Base-by-base conservation (phyloP, 1,284 basidiomycete genomes). In the Coniferiporia weirii region DNA sequence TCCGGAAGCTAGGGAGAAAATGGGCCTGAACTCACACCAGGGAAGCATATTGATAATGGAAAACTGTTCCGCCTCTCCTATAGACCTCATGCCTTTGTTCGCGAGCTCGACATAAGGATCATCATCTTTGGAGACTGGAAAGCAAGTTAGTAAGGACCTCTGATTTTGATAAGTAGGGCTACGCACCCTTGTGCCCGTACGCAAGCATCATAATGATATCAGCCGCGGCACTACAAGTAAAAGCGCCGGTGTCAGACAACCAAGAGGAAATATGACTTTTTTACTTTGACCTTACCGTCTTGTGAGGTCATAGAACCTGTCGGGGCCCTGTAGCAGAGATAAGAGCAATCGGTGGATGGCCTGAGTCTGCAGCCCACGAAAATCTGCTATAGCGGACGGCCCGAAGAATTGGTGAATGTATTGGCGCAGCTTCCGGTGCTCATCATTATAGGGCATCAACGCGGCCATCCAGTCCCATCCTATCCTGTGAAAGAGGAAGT, bases 61-160 rank as follows among this genome's bases (percentile, higher is more conserved):
- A 38, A 60, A 60, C 9, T 48, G 53, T 20, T 58, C 40, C 17
- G 56, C 50, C 8, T 48, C 50, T 17, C 56, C 15, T 10, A 56
- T 46, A 5, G 45, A 40, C 10, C 52, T 36, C 10, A 61, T 32
- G 1, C 54, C 60, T 27, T 49, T 52, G 15, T 61, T 60, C n/a
- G 49, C 61, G 3, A 65, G 40, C 13, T 45, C 40, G 12, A 65
- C 47, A 19, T 56, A 60, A 12, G 64, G 65, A 49, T 66, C 64
- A 19, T 61, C 48, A 17, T 44, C 48, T 27, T 52, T 20, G 13
- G 15, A 12, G 45, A 50, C 57, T 20, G 10, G 35, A 17, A 19
- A 12, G 9, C n/a, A 40, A 13, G 10, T 15, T n/a, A 13, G 51
- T 38, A 5, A 52, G 7, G 34, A 8, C 34, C 9, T 40, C 15